phyloP scores from a whole-genome alignment of 2,329 filamentous ascomycete species.

The Claviceps sp. region DNA sequence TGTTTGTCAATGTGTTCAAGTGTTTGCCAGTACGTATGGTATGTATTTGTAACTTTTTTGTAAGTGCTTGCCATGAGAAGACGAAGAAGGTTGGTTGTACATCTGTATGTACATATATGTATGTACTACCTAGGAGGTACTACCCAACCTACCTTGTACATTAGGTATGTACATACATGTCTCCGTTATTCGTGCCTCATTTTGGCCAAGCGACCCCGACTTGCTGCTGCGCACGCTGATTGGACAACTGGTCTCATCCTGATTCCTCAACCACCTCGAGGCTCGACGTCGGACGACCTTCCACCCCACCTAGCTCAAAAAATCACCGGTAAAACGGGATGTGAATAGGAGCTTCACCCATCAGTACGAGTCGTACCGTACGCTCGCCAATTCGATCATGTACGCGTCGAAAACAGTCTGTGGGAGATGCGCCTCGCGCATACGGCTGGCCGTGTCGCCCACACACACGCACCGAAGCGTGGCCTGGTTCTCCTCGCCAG shows the following conservation, averaged over 20 bases:
- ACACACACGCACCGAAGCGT: neutral
- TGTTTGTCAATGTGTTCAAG: too few relatives aligned
- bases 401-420: constrained; percentile 21
- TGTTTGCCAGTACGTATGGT: too few relatives aligned
- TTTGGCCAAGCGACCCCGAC: neutral
- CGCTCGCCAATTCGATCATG: constrained; percentile 14
- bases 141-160: too few relatives aligned
- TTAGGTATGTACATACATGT: too few relatives aligned
- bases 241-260: neutral
- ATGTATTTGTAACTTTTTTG: too few relatives aligned
- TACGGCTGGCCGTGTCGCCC: constrained; percentile 9
- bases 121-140: too few relatives aligned
- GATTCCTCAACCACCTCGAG: neutral
- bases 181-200: neutral
- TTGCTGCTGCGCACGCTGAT: neutral
- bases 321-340: neutral
- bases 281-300: neutral
- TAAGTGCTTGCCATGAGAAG: neutral
- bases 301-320: neutral
- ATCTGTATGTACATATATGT: too few relatives aligned
- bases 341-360: too few relatives aligned
- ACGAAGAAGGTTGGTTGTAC: neutral
- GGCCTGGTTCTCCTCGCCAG: constrained; percentile 14
- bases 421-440: constrained; percentile 20
- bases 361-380: too few relatives aligned